These are phyloP conservation scores for Hemileia vastatrix DNA, from an alignment of 1,284 basidiomycete genomes.

Conservation along the genomic window DNA sequence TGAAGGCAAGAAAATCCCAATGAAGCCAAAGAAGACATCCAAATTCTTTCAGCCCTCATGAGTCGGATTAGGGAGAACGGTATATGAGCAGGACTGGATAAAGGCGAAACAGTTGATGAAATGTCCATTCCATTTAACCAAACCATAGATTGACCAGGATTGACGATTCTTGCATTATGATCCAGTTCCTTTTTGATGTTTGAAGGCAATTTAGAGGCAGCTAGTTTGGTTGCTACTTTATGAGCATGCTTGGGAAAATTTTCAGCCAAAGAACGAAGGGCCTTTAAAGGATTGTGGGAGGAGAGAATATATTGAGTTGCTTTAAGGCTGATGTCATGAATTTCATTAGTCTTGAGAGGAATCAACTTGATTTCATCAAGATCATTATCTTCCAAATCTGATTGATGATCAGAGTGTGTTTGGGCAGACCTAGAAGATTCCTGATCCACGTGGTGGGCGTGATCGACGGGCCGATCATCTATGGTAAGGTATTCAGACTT, in stretches of 20 bases:
- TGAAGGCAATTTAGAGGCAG: slow-evolving; percentile 47
- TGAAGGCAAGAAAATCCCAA: slow-evolving; percentile 60
- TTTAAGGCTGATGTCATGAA: slow-evolving; percentile 53
- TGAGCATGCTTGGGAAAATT: slow-evolving; percentile 78
- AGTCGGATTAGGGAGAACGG: slow-evolving; percentile 55
- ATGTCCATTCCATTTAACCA: slow-evolving; percentile 71
- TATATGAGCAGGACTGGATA: slow-evolving; percentile 7
- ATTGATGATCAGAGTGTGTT: slow-evolving; percentile 34
- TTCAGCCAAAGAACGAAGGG: slow-evolving; percentile 64
- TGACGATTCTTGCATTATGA: slow-evolving; percentile 48
- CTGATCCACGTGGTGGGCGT: background rate
- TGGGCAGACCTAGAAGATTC: slow-evolving; percentile 29
- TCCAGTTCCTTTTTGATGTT: slow-evolving; percentile 54
- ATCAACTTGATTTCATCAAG: slow-evolving; percentile 23
- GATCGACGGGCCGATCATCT: slow-evolving; percentile 57
- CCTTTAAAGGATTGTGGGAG: slow-evolving; percentile 54
- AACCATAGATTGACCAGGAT: slow-evolving; percentile 38
- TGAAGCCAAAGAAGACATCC: slow-evolving; percentile 56
- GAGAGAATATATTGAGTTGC: slow-evolving; percentile 62
- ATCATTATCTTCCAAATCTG: slow-evolving; percentile 26
- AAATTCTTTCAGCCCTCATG: slow-evolving; percentile 61
- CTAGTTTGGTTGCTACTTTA: slow-evolving; percentile 58
- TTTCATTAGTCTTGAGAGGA: slow-evolving; percentile 26
- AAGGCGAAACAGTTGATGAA: slow-evolving; percentile 14
- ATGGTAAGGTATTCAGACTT: slow-evolving; percentile 94